A percentile compares a stretch with the other conserved stretches of the same genome.
These are phyloP conservation scores for Filosporella fistucella DNA, from an alignment of 495 filamentous ascomycete genomes.

Conservation along the genomic window DNA sequence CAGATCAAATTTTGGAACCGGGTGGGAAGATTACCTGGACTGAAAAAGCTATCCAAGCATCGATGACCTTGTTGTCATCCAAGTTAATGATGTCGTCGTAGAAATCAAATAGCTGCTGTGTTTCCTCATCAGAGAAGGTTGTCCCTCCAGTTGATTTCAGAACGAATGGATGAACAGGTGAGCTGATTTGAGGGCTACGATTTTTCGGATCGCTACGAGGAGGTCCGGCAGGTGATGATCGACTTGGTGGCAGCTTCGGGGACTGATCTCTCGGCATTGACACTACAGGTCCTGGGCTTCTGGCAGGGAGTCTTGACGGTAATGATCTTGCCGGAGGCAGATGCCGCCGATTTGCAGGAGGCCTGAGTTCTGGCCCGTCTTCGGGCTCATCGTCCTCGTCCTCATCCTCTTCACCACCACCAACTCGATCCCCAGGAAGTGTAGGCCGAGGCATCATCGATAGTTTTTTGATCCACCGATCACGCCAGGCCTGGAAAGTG, in stretches of 20 bases:
- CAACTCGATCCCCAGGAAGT: constrained; percentile 9
- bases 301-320: not conserved
- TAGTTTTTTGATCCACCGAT: constrained; percentile 60
- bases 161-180: not conserved
- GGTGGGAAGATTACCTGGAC: no score
- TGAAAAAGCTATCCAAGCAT: constrained; percentile 19
- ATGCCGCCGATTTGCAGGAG: not conserved
- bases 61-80: constrained; percentile 9
- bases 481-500: constrained; percentile 68
- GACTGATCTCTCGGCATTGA: no score
- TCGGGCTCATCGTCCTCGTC: not conserved
- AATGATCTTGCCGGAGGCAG: not conserved
- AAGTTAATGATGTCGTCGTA: constrained; percentile 20
- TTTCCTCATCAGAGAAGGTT: constrained; percentile 19
- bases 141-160: constrained; percentile 5
- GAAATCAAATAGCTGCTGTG: constrained; percentile 1
- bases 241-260: not conserved
- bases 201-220: not conserved
- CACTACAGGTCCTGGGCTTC: no score
- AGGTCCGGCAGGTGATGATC: not conserved
- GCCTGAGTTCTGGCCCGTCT: not conserved
- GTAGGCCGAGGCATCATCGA: constrained; percentile 19
- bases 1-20: no score
- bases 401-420: constrained; percentile 16
- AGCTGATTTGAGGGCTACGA: not conserved